Base-by-base conservation (phyloP, 2,329 filamentous ascomycete genomes). In the Catunica adiposa region DNA sequence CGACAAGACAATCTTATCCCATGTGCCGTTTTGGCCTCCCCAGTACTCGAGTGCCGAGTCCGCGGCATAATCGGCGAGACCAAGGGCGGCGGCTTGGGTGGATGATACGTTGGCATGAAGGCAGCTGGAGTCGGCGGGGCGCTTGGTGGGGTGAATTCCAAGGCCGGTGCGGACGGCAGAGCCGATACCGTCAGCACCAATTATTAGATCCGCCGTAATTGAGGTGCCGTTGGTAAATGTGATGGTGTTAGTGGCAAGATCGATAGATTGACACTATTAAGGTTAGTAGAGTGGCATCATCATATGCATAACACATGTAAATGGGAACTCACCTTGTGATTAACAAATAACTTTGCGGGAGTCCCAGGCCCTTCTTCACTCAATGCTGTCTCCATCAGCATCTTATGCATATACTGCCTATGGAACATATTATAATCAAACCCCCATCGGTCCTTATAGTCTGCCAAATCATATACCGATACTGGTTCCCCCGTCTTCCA, bases 341-440 rank as follows among this genome's bases (percentile, higher is more conserved):
- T 48, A 25, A 48, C 44, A 23, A 25, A 25, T 8, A 48, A 25
- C 8, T 7, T 23, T 2, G 23, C 44, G 17, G 44, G 44, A 23
- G 23, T 23, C 44, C 44, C 44, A 7, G 7, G 7, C 6, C 44
- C 44, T 8, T 23, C 44, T 25, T 48, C 44, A 14, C 22, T 8
- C 44, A 48, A 9, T 14, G 44, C 44, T 8, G 20, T 25, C 23
- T 48, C 44, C 44, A 48, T 48, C 44, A 48, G 26, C 44, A 48
- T 48, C 44, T 29, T 48, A 20, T 48, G 44, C 44, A 48, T 48
- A 48, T 48, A 48, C 44, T 48, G 44, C 44, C 44, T n/a, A 48
- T 48, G 44, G 26, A 48, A 48, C 44, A 48, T 48, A 26, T 48
- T 48, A 48, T 48, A 48, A 3, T 3, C 44, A 48, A 25, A 48